Base-by-base conservation (phyloP, 495 filamentous ascomycete genomes). In the Lindgomyces ingoldianus region DNA sequence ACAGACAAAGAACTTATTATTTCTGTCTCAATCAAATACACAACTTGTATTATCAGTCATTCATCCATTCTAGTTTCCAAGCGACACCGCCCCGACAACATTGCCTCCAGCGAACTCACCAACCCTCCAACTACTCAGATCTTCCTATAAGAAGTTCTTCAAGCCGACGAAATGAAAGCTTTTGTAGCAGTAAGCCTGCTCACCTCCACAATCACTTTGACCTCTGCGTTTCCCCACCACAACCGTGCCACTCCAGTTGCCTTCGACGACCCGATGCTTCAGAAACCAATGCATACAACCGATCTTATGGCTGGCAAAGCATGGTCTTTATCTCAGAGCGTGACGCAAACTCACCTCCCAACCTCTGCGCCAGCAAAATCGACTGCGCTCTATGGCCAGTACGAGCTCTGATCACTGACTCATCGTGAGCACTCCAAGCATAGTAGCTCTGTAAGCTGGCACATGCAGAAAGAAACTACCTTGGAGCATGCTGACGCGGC, bases 241-340 rank as follows among this genome's bases (percentile, higher is more conserved):
- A 16, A 36, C 1, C 21, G 27, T 1, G n/a, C 39, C 2, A 14
- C 27, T 14, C 9, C 22, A 10, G 44, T 12, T 16, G 30, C 10
- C 6, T 11, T 25, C 26, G 58, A 61, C 9, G 25, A 39, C 41
- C 12, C 27, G 11, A 18, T 55, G 10, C 47, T 65, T 8, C 53
- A 65, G 6, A 52, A 33, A 45, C 62, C 62, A 14, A 29, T 66
- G n/a, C 63, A 66, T 30, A 66, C 63, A 0, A 66, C 63, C 22
- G 63, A 56, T 18, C 63, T 66, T 12, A 60, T 66, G 63, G 63
- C 63, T 0, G 63, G 63, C 14, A 56, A 45, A 4, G 57, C 63
- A 1, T 66, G 57, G 56, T 8, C 10, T 8, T 21, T 66, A 25
- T 30, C 61, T 12, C 4, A 64, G 18, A 41, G 24, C 22, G 60